Base-by-base conservation (phyloP, 345 rosid genomes). In the Stellera chamaejasme region DNA sequence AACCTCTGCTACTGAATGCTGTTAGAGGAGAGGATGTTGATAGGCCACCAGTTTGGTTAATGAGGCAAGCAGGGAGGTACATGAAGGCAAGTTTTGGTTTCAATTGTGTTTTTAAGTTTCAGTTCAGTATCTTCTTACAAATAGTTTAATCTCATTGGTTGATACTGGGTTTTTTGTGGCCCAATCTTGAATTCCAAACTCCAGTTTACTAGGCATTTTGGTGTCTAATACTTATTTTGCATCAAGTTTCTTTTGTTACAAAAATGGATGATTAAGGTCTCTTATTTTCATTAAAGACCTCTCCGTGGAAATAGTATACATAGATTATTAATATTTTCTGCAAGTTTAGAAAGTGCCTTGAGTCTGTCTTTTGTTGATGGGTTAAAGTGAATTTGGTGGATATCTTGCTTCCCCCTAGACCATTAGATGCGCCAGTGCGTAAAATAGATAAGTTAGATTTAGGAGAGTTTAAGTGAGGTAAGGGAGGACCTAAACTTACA, bases 61-160 rank as follows among this genome's bases (percentile, higher is more conserved):
- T 93, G 97, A 85, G 99, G 72, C 97, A 94, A 78, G 99, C 99
- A 27, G 95, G 99, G 88, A 87, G 99, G 77, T 93, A 90, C 77
- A 93, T 90, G 99, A 93, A 93, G 97, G 99, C 83, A 82, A 75
- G 75, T 79, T 27, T 36, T 42, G 48, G 42, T 63, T 66, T 44
- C 14, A 23, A 19, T 54, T 48, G 55, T 19, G 25, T 27, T 2
- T 15, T 65, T 58, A 26, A 5, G 28, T 12, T 45, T 49, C 19
- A 14, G 45, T n/a, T 61, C 25, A 59, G 10, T 45, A 10, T 42
- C 39, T 45, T 0, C 26, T 36, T 50, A 8, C 5, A 32, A 27
- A 42, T 50, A 45, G 2, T 28, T 27, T 10, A 5, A 27, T 11
- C 36, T 50, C n/a, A 6, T 45, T 23, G 14, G 48, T 25, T 32